Evolutionary conservation across 2,329 filamentous ascomycete species (phyloP).

Genomic region (Diaporthe citrichinensis): DNA sequence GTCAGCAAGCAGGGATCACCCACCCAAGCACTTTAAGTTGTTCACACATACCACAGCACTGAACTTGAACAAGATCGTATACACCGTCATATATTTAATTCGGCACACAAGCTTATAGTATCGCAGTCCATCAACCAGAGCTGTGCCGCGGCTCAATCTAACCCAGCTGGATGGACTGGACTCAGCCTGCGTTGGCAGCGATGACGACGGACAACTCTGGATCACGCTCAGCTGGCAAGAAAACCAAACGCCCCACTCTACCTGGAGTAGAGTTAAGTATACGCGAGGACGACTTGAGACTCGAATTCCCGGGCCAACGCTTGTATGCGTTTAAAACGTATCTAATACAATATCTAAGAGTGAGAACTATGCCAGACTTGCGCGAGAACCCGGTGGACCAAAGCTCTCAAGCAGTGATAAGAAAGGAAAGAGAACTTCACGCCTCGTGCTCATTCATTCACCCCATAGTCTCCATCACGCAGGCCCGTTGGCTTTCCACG

Average conservation of each 20-base stretch:
- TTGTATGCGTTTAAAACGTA: background rate
- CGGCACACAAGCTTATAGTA: background rate
- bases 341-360: background rate
- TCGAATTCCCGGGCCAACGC: too few species aligned
- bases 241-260: too few species aligned
- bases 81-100: background rate
- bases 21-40: background rate
- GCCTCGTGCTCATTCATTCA: background rate
- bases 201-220: background rate
- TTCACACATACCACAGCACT: background rate
- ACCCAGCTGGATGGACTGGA: background rate
- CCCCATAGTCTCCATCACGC: too few species aligned
- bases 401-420: background rate
- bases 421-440: background rate
- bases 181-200: background rate
- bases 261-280: background rate
- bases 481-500: background rate
- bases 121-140: background rate
- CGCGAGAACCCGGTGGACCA: background rate
- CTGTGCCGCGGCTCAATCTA: background rate
- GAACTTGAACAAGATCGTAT: background rate
- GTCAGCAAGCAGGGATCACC: background rate
- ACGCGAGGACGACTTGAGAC: background rate
- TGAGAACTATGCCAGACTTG: background rate
- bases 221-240: background rate